phyloP scores from a whole-genome alignment of 495 filamentous ascomycete species.

The Trichoderma virens region DNA sequence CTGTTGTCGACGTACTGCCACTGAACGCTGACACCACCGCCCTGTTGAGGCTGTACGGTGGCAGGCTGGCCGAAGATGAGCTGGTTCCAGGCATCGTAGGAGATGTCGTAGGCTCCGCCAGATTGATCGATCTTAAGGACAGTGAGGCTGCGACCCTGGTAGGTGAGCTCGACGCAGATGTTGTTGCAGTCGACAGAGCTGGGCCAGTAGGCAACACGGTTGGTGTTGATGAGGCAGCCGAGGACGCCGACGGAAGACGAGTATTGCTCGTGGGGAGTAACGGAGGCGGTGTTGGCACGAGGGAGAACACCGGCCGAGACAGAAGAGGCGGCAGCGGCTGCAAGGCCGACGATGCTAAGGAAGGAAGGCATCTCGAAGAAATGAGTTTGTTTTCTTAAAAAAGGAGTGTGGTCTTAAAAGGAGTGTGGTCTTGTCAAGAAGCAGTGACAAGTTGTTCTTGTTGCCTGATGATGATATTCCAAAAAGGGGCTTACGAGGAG shows the following conservation, averaged over 20 bases:
- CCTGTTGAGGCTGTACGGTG: constrained; percentile 13
- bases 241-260: constrained; percentile 24
- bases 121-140: constrained; percentile 22
- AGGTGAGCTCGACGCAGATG: constrained; percentile 23
- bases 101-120: constrained; percentile 24
- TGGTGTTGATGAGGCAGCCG: constrained; percentile 28
- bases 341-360: neutral
- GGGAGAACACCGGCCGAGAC: neutral
- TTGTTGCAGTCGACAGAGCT: constrained; percentile 20
- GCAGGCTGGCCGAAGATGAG: constrained; percentile 19
- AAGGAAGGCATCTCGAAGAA: neutral
- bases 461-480: too few species aligned
- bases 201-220: constrained; percentile 29
- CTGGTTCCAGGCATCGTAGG: constrained; percentile 27
- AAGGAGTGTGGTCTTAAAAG: neutral
- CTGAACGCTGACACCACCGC: constrained; percentile 18
- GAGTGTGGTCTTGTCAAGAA: neutral
- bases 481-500: too few species aligned
- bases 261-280: constrained; percentile 25
- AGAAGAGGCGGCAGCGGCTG: neutral
- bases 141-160: constrained; percentile 19
- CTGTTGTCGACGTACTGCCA: constrained; percentile 17
- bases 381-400: neutral
- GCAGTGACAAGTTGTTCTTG: too few species aligned
- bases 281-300: constrained; percentile 7